Conservation (phyloP, 169 alveolate species). For the Sarcocystis neurona region DNA sequence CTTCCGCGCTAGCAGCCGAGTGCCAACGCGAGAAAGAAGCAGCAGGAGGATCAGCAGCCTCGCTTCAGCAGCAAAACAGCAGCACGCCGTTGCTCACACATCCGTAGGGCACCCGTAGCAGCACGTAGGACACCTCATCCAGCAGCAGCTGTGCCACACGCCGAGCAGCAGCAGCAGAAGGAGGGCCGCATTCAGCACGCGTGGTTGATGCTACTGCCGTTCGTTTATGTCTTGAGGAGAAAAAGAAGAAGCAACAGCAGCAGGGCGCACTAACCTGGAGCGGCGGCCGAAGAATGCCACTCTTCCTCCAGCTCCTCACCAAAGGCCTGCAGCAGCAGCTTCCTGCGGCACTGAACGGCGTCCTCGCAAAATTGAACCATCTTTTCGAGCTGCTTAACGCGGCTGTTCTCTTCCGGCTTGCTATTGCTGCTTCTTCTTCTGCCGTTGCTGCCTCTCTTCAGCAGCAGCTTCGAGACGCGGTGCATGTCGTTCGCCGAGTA, state of each 20-base stretch:
- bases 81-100: neutral
- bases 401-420: neutral
- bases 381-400: constrained; percentile 25
- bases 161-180: constrained; percentile 24
- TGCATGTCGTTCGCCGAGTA: constrained; percentile 42
- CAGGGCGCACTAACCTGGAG: constrained; percentile 21
- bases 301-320: constrained; percentile 9
- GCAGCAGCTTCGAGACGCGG: constrained; percentile 43
- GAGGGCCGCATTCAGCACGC: neutral
- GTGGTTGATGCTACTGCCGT: neutral
- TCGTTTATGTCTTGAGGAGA: neutral
- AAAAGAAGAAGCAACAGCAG: constrained; percentile 9
- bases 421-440: neutral
- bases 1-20: neutral
- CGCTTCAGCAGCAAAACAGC: neutral
- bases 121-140: no score
- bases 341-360: constrained; percentile 40
- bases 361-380: constrained; percentile 56
- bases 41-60: neutral
- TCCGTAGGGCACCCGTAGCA: constrained; percentile 3
- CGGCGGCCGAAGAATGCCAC: constrained; percentile 19
- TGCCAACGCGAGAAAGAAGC: neutral
- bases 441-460: neutral
- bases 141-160: no score
- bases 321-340: constrained; percentile 38